Percentiles rank a stretch among this genome's conserved stretches.
Evolutionary conservation across 2,329 filamentous ascomycete species (phyloP).

Genomic region (Apiospora aurea): DNA sequence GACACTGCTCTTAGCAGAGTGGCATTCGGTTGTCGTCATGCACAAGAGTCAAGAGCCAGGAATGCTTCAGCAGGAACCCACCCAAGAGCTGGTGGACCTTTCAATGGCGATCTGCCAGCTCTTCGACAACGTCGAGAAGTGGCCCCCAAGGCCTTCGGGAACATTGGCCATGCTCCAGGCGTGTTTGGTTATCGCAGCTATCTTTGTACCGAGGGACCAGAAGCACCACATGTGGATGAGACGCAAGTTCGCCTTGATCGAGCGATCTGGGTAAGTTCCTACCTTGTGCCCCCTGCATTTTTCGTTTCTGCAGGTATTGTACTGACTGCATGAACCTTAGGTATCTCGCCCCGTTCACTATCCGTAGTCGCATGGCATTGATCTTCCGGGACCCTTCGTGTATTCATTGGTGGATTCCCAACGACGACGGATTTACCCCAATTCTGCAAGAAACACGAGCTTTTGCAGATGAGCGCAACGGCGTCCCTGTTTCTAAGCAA

Average conservation of each 20-base stretch:
- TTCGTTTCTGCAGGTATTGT: not conserved
- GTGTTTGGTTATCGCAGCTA: constrained; percentile 74
- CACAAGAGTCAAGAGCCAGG: constrained; percentile 76
- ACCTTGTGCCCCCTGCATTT: not conserved
- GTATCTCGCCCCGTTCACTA: constrained; percentile 80
- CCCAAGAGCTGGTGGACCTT: constrained; percentile 63
- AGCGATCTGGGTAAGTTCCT: constrained; percentile 75
- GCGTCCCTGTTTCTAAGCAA: constrained; percentile 62
- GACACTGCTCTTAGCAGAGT: constrained; percentile 79
- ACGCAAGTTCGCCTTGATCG: constrained; percentile 78
- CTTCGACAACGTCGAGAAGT: constrained; percentile 79
- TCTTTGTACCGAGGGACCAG: constrained; percentile 81
- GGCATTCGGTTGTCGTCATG: constrained; percentile 81
- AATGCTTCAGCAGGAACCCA: constrained; percentile 57
- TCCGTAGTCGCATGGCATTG: constrained; percentile 78
- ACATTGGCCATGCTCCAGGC: constrained; percentile 77
- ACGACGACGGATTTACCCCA: constrained; percentile 76
- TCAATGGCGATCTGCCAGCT: constrained; percentile 78
- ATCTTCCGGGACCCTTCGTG: constrained; percentile 76
- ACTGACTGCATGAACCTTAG: constrained; percentile 51
- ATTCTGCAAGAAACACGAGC: constrained; percentile 79
- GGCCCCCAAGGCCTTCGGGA: constrained; percentile 73
- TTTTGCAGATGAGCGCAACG: constrained; percentile 80
- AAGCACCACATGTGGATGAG: constrained; percentile 81
- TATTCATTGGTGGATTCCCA: constrained; percentile 87